Evolutionary conservation across 495 filamentous ascomycete genomes (phyloP).

Genomic region (Xylaria sp.): DNA sequence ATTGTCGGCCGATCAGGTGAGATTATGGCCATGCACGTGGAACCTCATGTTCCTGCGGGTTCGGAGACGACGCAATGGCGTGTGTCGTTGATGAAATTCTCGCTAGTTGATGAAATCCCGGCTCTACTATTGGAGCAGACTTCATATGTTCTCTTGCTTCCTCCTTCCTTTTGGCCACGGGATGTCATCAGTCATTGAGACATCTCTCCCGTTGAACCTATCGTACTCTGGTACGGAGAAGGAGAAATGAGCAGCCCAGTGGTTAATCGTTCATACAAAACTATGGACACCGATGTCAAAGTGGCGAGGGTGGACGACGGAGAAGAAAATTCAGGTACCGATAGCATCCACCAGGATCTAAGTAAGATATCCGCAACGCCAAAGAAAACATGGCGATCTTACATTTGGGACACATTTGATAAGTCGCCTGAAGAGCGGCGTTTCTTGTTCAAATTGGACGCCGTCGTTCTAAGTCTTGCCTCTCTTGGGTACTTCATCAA

Average conservation of each 20-base stretch:
- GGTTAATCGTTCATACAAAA: constrained; percentile 7
- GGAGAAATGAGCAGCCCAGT: not conserved
- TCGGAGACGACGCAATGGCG: not conserved
- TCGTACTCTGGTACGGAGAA: not conserved
- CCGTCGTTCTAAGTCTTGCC: constrained; percentile 61
- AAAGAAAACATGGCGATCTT: constrained; percentile 47
- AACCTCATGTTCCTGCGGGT: not conserved
- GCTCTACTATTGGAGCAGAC: too few species aligned
- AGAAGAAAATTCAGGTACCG: constrained; percentile 28
- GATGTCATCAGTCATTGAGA: not conserved
- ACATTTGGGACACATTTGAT: constrained; percentile 67
- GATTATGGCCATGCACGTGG: not conserved
- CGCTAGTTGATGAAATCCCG: not conserved
- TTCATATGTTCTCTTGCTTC: not conserved
- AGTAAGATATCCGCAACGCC: constrained; percentile 31
- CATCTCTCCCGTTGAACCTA: not conserved
- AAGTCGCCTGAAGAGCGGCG: constrained; percentile 66
- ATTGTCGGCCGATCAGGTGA: constrained; percentile 3
- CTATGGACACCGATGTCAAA: constrained; percentile 32
- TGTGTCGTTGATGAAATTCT: constrained; percentile 7
- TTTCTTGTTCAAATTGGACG: constrained; percentile 67
- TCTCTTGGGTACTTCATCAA: constrained; percentile 67
- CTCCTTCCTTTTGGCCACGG: not conserved
- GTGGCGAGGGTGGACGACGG: constrained; percentile 37
- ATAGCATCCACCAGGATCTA: constrained; percentile 24